These are phyloP conservation scores for Chaetomium tenue DNA, from an alignment of 495 filamentous ascomycete species.

Conservation along the genomic window DNA sequence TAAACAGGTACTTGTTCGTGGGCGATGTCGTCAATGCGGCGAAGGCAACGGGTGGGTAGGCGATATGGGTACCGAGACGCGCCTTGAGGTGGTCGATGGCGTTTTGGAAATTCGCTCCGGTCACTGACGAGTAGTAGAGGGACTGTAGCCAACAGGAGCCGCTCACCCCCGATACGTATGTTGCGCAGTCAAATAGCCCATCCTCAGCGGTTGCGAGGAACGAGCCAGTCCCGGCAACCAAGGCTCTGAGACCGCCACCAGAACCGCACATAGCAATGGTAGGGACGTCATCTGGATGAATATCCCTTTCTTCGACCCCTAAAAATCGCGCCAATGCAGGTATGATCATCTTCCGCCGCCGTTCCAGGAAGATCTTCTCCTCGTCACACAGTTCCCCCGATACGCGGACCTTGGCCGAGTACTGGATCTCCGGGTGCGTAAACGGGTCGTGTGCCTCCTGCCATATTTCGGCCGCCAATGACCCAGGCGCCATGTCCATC, in stretches of 20 bases:
- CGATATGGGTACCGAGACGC: conserved; percentile 81
- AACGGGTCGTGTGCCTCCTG: conserved; percentile 78
- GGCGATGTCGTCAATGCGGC: conserved; percentile 73
- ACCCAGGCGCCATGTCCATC: conserved; percentile 79
- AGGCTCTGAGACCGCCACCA: conserved; percentile 82
- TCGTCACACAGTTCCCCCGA: conserved; percentile 80
- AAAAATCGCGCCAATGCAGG: conserved; percentile 79
- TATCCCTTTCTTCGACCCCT: conserved; percentile 67
- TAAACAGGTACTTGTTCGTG: conserved; percentile 87
- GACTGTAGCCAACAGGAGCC: conserved; percentile 95
- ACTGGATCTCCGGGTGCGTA: conserved; percentile 79
- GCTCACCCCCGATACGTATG: conserved; percentile 91
- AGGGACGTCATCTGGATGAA: conserved; percentile 91
- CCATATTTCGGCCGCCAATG: conserved; percentile 91
- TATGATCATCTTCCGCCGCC: conserved; percentile 61
- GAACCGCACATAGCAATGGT: conserved; percentile 91
- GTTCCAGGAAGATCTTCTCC: conserved; percentile 67
- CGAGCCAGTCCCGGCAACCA: conserved; percentile 86
- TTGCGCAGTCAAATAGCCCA: conserved; percentile 88
- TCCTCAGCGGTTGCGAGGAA: conserved; percentile 76
- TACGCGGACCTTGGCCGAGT: conserved; percentile 75
- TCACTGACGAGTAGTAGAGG: conserved; percentile 84
- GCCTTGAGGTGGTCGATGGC: conserved; percentile 82
- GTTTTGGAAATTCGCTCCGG: conserved; percentile 57
- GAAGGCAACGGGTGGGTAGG: conserved; percentile 82